phyloP scores from a whole-genome alignment of 2,329 filamentous ascomycete genomes.

The Colletotrichum brevisporum region DNA sequence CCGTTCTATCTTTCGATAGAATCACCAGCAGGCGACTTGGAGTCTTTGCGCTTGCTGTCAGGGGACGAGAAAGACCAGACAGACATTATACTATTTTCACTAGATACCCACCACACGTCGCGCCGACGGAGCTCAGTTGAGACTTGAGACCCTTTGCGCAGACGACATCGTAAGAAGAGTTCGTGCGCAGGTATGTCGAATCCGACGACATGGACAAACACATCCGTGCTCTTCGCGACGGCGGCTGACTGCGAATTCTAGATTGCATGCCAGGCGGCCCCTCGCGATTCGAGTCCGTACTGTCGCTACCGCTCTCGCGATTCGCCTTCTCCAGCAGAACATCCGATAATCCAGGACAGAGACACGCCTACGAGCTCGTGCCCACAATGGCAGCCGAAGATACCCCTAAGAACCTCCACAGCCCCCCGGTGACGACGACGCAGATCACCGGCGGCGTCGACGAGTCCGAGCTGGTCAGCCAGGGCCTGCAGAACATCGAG shows the following conservation, averaged over 20 bases:
- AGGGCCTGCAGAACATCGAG: constrained; percentile 70
- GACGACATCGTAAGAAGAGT: constrained; percentile 7
- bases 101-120: constrained; percentile 4
- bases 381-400: constrained; percentile 34
- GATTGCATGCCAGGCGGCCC: constrained; percentile 29
- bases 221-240: background rate
- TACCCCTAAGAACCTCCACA: constrained; percentile 20
- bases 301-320: constrained; percentile 40
- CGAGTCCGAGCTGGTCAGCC: constrained; percentile 58
- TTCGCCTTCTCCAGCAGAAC: constrained; percentile 43
- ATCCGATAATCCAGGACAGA: constrained; percentile 36
- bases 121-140: constrained; percentile 1
- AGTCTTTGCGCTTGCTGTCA: constrained; percentile 77
- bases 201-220: background rate
- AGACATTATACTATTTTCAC: constrained; percentile 30
- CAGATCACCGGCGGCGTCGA: constrained; percentile 40
- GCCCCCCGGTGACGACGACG: constrained; percentile 40
- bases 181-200: constrained; percentile 23
- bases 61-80: constrained; percentile 71
- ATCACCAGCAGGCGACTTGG: constrained; percentile 71
- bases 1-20: constrained; percentile 56
- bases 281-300: constrained; percentile 30
- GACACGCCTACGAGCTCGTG: constrained; percentile 32
- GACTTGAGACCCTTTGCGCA: constrained; percentile 2
- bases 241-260: constrained; percentile 29